Percentiles rank a stretch among this genome's conserved stretches.
Conservation (phyloP, 163 green algal genomes). For the Prototheca stagnorum region DNA sequence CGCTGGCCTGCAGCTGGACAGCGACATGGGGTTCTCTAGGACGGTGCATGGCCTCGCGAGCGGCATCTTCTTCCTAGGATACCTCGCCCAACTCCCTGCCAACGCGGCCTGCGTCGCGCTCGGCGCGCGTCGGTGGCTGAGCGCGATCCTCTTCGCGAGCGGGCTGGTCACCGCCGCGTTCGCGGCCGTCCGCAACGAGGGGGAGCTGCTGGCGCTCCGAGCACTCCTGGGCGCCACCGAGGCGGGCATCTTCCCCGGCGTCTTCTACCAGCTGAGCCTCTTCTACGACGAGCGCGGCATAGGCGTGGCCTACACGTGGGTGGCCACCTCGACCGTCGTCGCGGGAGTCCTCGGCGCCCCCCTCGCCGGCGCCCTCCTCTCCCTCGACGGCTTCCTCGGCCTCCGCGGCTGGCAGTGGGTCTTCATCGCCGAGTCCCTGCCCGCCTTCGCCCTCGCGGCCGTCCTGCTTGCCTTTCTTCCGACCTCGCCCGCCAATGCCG, state of each 20-base stretch:
- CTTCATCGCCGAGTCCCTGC: slow-evolving; percentile 27
- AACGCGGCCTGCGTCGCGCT: slow-evolving; percentile 27
- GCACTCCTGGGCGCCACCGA: slow-evolving; percentile 40
- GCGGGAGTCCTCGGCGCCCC: slow-evolving; percentile 22
- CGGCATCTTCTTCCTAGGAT: slow-evolving; percentile 46
- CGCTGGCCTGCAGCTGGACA: slow-evolving; percentile 37
- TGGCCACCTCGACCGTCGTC: slow-evolving; percentile 15
- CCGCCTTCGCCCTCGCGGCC: not conserved
- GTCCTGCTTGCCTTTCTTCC: not conserved
- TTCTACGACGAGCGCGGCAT: slow-evolving; percentile 25
- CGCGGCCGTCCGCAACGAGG: slow-evolving; percentile 7
- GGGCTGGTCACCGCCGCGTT: slow-evolving; percentile 22
- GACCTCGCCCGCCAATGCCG: not conserved
- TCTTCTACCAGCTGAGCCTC: slow-evolving; percentile 30
- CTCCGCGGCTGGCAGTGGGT: slow-evolving; percentile 44
- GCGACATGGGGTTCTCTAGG: slow-evolving; percentile 16
- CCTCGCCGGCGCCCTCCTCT: slow-evolving; percentile 11
- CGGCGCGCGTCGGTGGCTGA: slow-evolving; percentile 29
- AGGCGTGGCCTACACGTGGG: slow-evolving; percentile 13
- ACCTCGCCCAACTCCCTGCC: slow-evolving; percentile 29
- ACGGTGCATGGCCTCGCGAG: slow-evolving; percentile 30
- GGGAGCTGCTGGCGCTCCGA: slow-evolving; percentile 28
- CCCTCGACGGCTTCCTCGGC: slow-evolving; percentile 6
- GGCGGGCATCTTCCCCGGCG: slow-evolving; percentile 26
- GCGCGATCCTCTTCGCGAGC: slow-evolving; percentile 26